Evolutionary conservation across 2,329 filamentous ascomycete species (phyloP), one percentile per base, ranked within the genome.

Genomic region (Cordyceps sp.): DNA sequence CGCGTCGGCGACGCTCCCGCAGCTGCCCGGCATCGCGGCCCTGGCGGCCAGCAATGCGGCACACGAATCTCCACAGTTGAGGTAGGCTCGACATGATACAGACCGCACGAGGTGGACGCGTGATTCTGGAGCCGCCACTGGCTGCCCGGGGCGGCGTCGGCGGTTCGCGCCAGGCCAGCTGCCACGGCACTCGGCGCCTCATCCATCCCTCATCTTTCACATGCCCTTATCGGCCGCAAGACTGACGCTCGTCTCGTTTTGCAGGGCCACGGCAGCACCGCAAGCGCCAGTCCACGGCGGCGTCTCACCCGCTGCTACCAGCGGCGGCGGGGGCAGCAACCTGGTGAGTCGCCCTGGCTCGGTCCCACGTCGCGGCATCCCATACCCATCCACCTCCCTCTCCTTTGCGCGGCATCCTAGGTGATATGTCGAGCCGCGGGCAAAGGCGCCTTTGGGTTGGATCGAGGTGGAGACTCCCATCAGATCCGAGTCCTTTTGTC

Each of bases 11-110:
- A 45, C 46, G 18, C 29, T 56, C 35, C 53, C 56, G 13, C 63
- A 68, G 26, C 47, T 68, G 25, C 55, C 64, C 8, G 57, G 54
- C 22, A 59, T 68, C 21, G 53, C 60, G 10, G 52, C 59, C 4
- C 49, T 68, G 29, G 59, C 61, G 24, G 49, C 58, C 18, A 57
- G 49, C 27, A 55, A 50, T 38, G 52, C 53, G 19, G 47, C 53
- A 14, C 49, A 51, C 10, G 54, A 47, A 41, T 55, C 62, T 33
- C 57, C 61, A 27, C 63, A 64, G 40, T 39, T 57, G 39, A 62
- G 60, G 64, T 68, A 52, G 49, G 61, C 26, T 13, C 25, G 17
- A 18, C 16, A n/a, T n/a, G n/a, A n/a, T n/a, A n/a, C n/a, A n/a
- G n/a, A n/a, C n/a, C n/a, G n/a, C n/a, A n/a, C n/a, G n/a, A n/a